A percentile compares a stretch with the other conserved stretches of the same genome.
Evolutionary conservation across 2,329 filamentous ascomycete genomes (phyloP).

Genomic region (Fusarium ambrosium): DNA sequence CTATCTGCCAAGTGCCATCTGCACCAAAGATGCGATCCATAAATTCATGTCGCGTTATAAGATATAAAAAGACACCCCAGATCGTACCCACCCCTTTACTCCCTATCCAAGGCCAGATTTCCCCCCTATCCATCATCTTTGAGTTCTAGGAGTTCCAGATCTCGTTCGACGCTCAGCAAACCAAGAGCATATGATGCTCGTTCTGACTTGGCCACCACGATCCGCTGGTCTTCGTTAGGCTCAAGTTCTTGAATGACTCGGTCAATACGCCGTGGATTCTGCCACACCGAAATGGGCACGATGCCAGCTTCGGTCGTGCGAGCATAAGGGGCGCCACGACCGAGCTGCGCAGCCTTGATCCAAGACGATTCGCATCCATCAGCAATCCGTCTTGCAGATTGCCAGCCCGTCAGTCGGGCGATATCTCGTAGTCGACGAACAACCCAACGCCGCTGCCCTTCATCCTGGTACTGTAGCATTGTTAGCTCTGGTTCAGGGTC

Average conservation of each 20-base stretch:
- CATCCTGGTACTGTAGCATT: constrained; percentile 73
- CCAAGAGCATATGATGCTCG: constrained; percentile 83
- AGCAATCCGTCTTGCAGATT: constrained; percentile 84
- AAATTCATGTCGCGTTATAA: constrained; percentile 2
- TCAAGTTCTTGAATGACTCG: constrained; percentile 63
- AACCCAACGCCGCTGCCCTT: constrained; percentile 81
- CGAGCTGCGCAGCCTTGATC: constrained; percentile 79
- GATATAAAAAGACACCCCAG: constrained; percentile 1
- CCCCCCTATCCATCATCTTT: constrained; percentile 53
- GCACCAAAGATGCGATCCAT: constrained; percentile 5
- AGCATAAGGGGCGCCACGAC: constrained; percentile 81
- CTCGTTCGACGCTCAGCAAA: constrained; percentile 81
- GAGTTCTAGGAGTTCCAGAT: constrained; percentile 74
- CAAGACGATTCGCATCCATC: constrained; percentile 87
- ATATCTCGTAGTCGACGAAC: constrained; percentile 81
- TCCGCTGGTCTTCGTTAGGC: constrained; percentile 55
- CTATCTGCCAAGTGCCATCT: neutral
- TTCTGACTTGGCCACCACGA: constrained; percentile 74
- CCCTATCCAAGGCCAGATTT: neutral
- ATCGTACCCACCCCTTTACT: neutral
- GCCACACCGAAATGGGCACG: constrained; percentile 59
- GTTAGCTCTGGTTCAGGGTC: constrained; percentile 29
- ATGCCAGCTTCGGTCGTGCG: constrained; percentile 57
- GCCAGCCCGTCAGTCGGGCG: constrained; percentile 86
- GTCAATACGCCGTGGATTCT: constrained; percentile 65